Evolutionary conservation across 1,284 basidiomycete genomes (phyloP).

Genomic region (Exsudoporus floridanus): DNA sequence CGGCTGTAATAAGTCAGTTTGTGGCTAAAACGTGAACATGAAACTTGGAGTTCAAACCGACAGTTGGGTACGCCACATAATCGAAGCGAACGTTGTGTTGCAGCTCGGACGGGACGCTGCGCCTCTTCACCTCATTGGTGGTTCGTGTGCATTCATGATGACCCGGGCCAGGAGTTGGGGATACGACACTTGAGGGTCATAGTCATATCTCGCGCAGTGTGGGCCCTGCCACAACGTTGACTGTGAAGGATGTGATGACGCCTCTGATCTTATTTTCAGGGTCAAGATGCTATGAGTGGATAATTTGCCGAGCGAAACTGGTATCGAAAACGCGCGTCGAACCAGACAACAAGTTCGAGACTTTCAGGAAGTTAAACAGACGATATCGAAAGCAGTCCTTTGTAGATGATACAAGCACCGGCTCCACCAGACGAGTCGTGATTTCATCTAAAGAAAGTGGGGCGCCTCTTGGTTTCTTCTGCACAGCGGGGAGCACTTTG

Average conservation of each 20-base stretch:
- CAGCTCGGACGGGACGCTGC: conserved; percentile 50
- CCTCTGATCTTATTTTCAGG: conserved; percentile 48
- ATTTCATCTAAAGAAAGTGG: conserved; percentile 76
- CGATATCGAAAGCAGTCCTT: conserved; percentile 27
- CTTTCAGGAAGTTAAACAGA: conserved; percentile 48
- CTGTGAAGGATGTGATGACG: conserved; percentile 49
- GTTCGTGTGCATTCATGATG: not conserved
- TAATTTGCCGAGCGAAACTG: not conserved
- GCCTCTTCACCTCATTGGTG: conserved; percentile 26
- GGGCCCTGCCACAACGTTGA: conserved; percentile 43
- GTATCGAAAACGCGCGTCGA: conserved; percentile 18
- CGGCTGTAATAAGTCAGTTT: too few species aligned
- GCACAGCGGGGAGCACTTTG: conserved; percentile 3
- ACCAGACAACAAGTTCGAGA: conserved; percentile 11
- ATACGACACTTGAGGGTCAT: conserved; percentile 58
- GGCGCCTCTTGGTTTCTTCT: conserved; percentile 28
- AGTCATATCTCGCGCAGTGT: conserved; percentile 64
- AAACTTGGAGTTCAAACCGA: too few species aligned
- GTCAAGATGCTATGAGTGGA: conserved; percentile 37
- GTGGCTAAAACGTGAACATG: too few species aligned
- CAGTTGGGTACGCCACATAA: conserved; percentile 21
- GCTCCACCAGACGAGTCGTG: conserved; percentile 55
- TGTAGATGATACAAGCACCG: conserved; percentile 3
- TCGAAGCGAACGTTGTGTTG: conserved; percentile 43
- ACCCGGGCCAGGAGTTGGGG: conserved; percentile 25